Conservation (phyloP, 306 rosid genomes). For the Geum urbanum region DNA sequence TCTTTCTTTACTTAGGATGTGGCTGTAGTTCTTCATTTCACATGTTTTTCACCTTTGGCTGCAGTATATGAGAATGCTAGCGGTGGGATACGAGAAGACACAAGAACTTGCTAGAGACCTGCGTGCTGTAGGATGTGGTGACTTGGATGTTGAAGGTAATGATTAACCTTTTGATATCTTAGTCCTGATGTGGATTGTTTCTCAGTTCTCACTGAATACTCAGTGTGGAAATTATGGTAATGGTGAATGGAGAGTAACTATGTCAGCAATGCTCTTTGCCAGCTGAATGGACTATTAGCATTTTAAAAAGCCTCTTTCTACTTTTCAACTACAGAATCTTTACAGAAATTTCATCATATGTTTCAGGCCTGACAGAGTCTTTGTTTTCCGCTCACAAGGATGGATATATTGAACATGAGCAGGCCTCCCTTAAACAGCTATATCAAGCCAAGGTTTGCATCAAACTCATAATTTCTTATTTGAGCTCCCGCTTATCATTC, state of each 20-base stretch:
- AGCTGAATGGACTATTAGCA: background rate
- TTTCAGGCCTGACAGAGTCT: conserved; percentile 90
- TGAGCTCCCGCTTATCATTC: conserved; percentile 19
- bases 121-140: conserved; percentile 91
- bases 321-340: conserved; percentile 15
- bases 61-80: conserved; percentile 99
- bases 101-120: conserved; percentile 93
- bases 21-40: conserved; percentile 23
- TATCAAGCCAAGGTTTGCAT: conserved; percentile 79
- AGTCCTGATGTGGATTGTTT: background rate
- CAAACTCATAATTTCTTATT: conserved; percentile 15
- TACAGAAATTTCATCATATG: conserved; percentile 23
- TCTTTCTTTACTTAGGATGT: conserved; percentile 11
- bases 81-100: conserved; percentile 96
- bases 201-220: background rate
- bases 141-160: conserved; percentile 97
- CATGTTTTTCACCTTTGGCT: conserved; percentile 39
- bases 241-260: background rate
- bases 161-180: conserved; percentile 1
- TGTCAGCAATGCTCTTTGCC: background rate
- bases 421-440: conserved; percentile 84
- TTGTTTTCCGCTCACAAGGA: conserved; percentile 89
- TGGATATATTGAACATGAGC: conserved; percentile 95
- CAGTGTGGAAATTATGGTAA: conserved; percentile 1
- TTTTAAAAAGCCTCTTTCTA: conserved; percentile 19